These are phyloP conservation scores for Vinca minor DNA, from an alignment of 257 asterid genomes.

Conservation along the genomic window DNA sequence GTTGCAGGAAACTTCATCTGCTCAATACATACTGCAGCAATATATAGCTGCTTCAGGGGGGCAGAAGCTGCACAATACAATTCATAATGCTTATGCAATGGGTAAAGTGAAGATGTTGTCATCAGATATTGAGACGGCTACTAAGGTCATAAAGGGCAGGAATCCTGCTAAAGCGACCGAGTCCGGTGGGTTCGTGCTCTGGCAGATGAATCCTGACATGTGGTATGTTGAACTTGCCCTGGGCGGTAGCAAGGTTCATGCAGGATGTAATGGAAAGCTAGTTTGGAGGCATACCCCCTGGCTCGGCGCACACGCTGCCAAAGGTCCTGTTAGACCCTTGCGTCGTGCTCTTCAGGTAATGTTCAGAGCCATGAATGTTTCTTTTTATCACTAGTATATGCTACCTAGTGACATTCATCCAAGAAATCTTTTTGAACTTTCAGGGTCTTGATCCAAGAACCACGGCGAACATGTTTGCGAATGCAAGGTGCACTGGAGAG, in stretches of 20 bases:
- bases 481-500: conserved; percentile 60
- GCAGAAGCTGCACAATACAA: conserved; percentile 51
- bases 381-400: not conserved
- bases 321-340: conserved; percentile 74
- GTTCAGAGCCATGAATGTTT: not conserved
- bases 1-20: conserved; percentile 70
- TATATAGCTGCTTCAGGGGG: conserved; percentile 76
- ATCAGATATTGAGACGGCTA: conserved; percentile 67
- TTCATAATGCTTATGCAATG: conserved; percentile 73
- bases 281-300: conserved; percentile 90
- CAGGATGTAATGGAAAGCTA: conserved; percentile 69
- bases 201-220: conserved; percentile 83
- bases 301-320: conserved; percentile 84
- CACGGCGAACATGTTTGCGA: conserved; percentile 60
- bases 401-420: not conserved
- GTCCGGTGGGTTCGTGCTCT: conserved; percentile 63
- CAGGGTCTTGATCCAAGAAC: conserved; percentile 77
- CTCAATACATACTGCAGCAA: conserved; percentile 78
- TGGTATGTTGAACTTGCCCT: conserved; percentile 82
- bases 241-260: no score
- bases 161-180: conserved; percentile 48
- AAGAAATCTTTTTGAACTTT: conserved; percentile 1
- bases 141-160: conserved; percentile 54
- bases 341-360: conserved; percentile 73
- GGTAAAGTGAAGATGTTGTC: conserved; percentile 72